Base-by-base conservation (phyloP, 768 basidiomycete species). In the Suillus plorans region DNA sequence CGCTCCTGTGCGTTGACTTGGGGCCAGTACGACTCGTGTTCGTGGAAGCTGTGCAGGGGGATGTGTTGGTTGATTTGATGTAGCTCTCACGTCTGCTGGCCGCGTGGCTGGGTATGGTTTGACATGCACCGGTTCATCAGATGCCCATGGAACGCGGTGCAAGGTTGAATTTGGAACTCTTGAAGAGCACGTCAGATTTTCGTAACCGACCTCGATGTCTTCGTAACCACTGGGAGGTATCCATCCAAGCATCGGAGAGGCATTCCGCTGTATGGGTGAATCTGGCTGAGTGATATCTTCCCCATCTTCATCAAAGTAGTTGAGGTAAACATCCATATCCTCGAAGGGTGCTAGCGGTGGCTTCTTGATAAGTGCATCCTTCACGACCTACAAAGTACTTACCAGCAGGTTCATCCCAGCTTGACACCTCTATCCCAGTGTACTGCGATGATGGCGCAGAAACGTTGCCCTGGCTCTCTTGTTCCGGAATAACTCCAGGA, bases 191-290 rank as follows among this genome's bases (percentile, higher is more conserved):
- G 61, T 63, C 18, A 34, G 12, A 50, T 64, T 47, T 42, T 64
- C 16, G 22, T 70, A 8, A 58, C 65, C 59, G 34, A 75, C 64
- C 31, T 75, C 75, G 34, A 75, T 59, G 28, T 65, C 72, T 58
- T 67, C 68, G 13, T 64, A 72, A 31, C 74, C 74, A 8, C 64
- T 61, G 18, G 74, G 70, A 59, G 74, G 74, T 1, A 63, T 63
- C 74, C 74, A 75, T 62, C 74, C 75, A 5, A 31, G 64, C 52
- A 77, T 66, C 3, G 41, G 55, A 41, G 66, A 22, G 12, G 53
- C n/a, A 20, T 34, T 13, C 45, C 34, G 14, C 34, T 36, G 25
- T 13, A 41, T 18, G 10, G 25, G 25, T 5, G 18, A 41, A 28
- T 16, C 3, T 3, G 16, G 39, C 25, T 58, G 16, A 28, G 39